Evolutionary conservation across 805 yeast species (phyloP), one percentile per base, ranked within the genome.

Genomic region (Barnettozyma wickerhamii): DNA sequence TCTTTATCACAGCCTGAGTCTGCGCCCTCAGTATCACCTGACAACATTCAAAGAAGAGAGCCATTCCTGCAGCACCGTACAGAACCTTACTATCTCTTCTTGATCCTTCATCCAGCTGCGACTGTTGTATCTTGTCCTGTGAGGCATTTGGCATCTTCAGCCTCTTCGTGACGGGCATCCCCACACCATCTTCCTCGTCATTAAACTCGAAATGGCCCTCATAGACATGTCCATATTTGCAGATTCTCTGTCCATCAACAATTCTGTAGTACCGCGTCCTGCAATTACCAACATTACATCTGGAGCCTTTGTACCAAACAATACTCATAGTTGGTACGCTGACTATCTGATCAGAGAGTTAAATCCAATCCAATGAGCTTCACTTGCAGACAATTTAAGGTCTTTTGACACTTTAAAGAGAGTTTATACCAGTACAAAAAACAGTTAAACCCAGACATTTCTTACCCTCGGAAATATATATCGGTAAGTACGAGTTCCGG

Each of bases 261-360:
- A 76, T 61, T 37, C 82, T 72, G 77, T 87, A 91, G 37, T 81
- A 72, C 29, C 79, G 65, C 1, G 96, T 84, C 4, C 84, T 77
- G 63, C 99, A 91, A 66, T 91, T 91, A 48, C 84, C 90, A 3
- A 81, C 79, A 1, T 97, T 97, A 71, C 99, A 91, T 5, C 82
- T 63, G 5, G 85, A 82, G 2, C 99, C 98, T 50, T 79, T 68
- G 30, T 72, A 68, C 59, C 60, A 56, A 10, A 38, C 31, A 19
- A 30, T 40, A 33, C 52, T 50, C 58, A 53, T 53, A 4, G 55
- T 64, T 14, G n/a, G n/a, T n/a, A n/a, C n/a, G n/a, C n/a, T n/a
- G n/a, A n/a, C n/a, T n/a, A n/a, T n/a, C n/a, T n/a, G n/a, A n/a
- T n/a, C n/a, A n/a, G n/a, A n/a, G n/a, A n/a, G n/a, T n/a, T n/a